Evolutionary conservation across 768 basidiomycete species (phyloP), one percentile per base, ranked within the genome.

Genomic region (Serendipita sp.): DNA sequence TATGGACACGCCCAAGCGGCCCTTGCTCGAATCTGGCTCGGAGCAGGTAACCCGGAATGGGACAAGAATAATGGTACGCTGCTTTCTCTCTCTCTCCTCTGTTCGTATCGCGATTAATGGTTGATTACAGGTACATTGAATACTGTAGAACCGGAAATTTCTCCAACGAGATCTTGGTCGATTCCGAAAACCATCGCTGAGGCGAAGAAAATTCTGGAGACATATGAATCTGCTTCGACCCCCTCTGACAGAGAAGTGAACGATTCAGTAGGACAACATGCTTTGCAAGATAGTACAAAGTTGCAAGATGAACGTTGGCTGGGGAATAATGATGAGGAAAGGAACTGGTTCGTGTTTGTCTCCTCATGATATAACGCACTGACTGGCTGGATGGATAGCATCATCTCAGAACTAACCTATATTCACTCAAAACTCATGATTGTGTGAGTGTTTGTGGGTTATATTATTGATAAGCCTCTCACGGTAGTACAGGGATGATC

Each of bases 401-500:
- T 88, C 73, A 82, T 89, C 18, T 83, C 85, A 16, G 86, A 90
- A 74, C 66, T 87, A 68, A 73, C 87, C 18, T 91, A 91, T 69
- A 91, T 92, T 65, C 90, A 92, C 72, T 83, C 82, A 23, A 92
- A 92, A 76, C 72, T 95, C 33, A 95, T 96, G 93, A 89, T 95
- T 63, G 90, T 96, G 44, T 94, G 96, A 70, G 37, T 13, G 2
- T 13, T 6, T 5, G 37, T 13, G 37, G 6, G 13, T 40, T 2
- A 40, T 5, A 40, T 13, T 5, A 2, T 5, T 13, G 37, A 40
- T 5, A 40, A 6, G 37, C 72, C 94, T 31, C 94, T 96, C 92
- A 88, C 94, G 63, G 90, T 96, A 43, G 94, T 40, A 40, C 13
- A 60, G 55, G 16, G 55, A 60, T 27, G 55, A 60, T 27, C 34